Base-by-base conservation (phyloP, 2,329 filamentous ascomycete genomes). In the Pseudogymnoascus sp. region DNA sequence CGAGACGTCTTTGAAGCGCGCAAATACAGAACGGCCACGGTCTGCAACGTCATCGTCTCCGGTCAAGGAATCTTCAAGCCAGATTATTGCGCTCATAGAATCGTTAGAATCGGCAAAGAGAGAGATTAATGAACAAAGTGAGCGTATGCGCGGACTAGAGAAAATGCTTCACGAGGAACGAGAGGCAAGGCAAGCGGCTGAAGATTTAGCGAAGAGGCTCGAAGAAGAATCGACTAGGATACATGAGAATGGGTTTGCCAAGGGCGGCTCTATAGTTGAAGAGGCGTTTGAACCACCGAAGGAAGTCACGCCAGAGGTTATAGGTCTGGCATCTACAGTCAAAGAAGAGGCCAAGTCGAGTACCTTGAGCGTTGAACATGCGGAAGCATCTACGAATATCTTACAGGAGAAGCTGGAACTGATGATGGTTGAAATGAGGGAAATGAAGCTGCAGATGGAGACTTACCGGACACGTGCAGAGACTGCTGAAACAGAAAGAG, bases 21-120 rank as follows among this genome's bases (percentile, higher is more conserved):
- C 82, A 4, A 86, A 90, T 26, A 93, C 89, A 0, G 91, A 96
- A 68, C 86, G 88, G 64, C 83, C 88, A 8, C 90, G 87, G 72
- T 78, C 81, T 0, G 65, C 85, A 78, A 64, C 71, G 80, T 70
- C 66, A 62, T 69, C 68, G 28, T 81, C 80, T 15, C 79, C 81
- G 6, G 75, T 79, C 17, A 76, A 77, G 42, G 85, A 88, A 68
- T 73, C 79, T 11, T 82, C 82, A 4, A 88, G 87, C 71, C 92
- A 96, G 71, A 91, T 97, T 63, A 78, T 93, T 4, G 87, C 90
- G 17, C 80, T 99, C 13, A 91, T 92, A 6, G 92, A 97, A 70
- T 91, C 91, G 19, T 79, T 99, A 47, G 90, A 88, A 62, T 86
- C 84, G 64, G 90, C 93, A 9, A 96, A 91, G 77, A 89, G 88